A percentile compares a stretch with the other conserved stretches of the same genome.
Evolutionary conservation across 257 asterid species (phyloP).

Genomic region (Anisodus acutangulus): DNA sequence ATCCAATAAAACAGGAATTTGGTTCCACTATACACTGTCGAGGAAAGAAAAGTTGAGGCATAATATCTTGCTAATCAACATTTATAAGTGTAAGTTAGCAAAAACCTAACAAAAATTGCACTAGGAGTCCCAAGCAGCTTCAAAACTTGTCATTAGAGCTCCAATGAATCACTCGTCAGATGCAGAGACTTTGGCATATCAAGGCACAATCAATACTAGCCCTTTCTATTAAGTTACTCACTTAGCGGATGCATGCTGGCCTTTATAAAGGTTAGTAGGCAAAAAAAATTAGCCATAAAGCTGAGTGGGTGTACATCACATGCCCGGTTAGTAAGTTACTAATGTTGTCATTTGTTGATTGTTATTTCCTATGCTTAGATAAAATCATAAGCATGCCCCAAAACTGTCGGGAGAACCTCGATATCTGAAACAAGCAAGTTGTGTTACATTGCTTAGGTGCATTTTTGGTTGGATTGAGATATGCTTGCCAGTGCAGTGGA

Average conservation of each 20-base stretch:
- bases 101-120: constrained; percentile 2
- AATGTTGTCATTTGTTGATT: constrained; percentile 21
- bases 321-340: constrained; percentile 3
- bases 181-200: constrained; percentile 10
- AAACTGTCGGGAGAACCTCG: neutral
- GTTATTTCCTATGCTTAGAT: neutral
- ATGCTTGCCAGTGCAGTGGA: constrained; percentile 11
- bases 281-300: neutral
- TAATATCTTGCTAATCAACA: constrained; percentile 13
- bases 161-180: constrained; percentile 20
- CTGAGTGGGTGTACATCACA: neutral
- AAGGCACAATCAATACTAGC: neutral
- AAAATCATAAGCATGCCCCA: constrained; percentile 19
- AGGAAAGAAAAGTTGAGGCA: constrained; percentile 15
- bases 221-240: neutral
- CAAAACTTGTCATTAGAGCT: neutral
- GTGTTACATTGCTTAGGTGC: constrained; percentile 4
- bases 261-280: neutral
- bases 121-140: constrained; percentile 8
- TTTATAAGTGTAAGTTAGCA: neutral
- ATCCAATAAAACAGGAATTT: constrained; percentile 16
- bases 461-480: constrained; percentile 17
- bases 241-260: constrained; percentile 18
- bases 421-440: neutral
- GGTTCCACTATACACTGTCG: constrained; percentile 17